Evolutionary conservation across 1,284 basidiomycete genomes (phyloP).

Genomic region (Termitomyces sp.): DNA sequence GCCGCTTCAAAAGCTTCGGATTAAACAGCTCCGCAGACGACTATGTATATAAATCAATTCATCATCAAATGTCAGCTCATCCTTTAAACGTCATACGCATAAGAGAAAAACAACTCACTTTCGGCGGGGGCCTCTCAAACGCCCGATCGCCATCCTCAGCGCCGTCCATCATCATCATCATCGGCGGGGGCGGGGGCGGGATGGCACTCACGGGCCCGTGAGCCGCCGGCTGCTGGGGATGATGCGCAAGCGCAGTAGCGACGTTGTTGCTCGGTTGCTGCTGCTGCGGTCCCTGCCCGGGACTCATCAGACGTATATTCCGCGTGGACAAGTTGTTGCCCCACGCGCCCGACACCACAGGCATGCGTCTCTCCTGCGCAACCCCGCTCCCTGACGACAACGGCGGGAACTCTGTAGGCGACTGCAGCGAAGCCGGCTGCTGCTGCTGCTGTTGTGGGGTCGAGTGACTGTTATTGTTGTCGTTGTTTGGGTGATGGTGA

Average conservation of each 20-base stretch:
- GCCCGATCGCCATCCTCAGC: slow-evolving; percentile 44
- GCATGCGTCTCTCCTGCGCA: slow-evolving; percentile 43
- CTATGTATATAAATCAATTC: not conserved
- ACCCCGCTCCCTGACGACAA: slow-evolving; percentile 37
- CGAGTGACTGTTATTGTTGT: slow-evolving; percentile 4
- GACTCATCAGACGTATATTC: slow-evolving; percentile 46
- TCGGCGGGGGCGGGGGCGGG: not conserved
- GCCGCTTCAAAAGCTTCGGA: slow-evolving; percentile 37
- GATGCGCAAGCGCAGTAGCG: slow-evolving; percentile 33
- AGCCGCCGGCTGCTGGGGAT: slow-evolving; percentile 16
- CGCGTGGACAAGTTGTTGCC: slow-evolving; percentile 52
- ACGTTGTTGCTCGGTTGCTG: not conserved
- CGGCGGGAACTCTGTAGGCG: slow-evolving; percentile 66
- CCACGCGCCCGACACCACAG: slow-evolving; percentile 60
- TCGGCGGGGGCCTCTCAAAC: slow-evolving; percentile 49
- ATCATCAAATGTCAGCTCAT: not conserved
- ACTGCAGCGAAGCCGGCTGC: slow-evolving; percentile 43
- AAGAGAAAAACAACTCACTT: slow-evolving; percentile 29
- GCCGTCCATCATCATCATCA: not conserved
- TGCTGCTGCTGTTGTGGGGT: slow-evolving; percentile 28
- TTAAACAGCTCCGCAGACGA: slow-evolving; percentile 50
- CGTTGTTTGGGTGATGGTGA: slow-evolving; percentile 12
- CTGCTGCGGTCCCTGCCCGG: slow-evolving; percentile 19
- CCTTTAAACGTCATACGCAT: too few relatives aligned
- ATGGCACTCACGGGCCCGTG: slow-evolving; percentile 6